Evolutionary conservation across 192 early-diverging fungal species (phyloP), one percentile per base, ranked within the genome.

Genomic region (Coemansia sp.): DNA sequence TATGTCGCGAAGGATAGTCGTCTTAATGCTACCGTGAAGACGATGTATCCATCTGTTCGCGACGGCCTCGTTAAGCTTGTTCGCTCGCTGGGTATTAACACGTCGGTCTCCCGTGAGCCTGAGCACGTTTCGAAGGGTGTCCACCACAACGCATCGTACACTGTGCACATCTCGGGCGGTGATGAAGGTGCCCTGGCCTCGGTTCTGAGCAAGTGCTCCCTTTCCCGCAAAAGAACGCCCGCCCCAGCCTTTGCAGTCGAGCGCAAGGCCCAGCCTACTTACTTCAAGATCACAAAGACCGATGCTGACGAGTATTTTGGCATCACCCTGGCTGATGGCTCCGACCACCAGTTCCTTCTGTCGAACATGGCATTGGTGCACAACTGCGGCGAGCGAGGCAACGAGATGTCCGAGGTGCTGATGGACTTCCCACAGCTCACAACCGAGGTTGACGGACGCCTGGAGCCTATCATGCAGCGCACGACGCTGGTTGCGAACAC

Each of bases 401-500:
- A 99, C 66, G 97, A 99, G 68, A 99, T 99, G 97, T 96, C 97
- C 70, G 97, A 99, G 76, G 91, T 99, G 41, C 86, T 99, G 76
- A 99, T 99, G 97, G 97, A 99, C 77, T 99, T 99, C 89, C 91
- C 93, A 12, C 83, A 94, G 88, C 84, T 99, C 37, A 91, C 90
- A 0, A 96, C 96, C 61, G 93, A 94, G 65, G 84, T 97, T 31
- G 91, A 97, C 31, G 97, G 95, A 28, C 91, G 93, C 52, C 86
- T 98, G 75, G 97, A 99, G 79, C 92, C 95, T 21, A 99, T 99
- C 73, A 99, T 99, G 97, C 93, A 98, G 89, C 92, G 97, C 77
- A 99, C 97, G 14, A 95, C 96, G 23, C 88, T 99, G 31, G 95
- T 99, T 8, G 97, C 97, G 48, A 99, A 99, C 84, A 99, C 97